These are phyloP conservation scores for Furcasterigmium sp. DNA, from an alignment of 2,329 filamentous ascomycete genomes.

Conservation along the genomic window DNA sequence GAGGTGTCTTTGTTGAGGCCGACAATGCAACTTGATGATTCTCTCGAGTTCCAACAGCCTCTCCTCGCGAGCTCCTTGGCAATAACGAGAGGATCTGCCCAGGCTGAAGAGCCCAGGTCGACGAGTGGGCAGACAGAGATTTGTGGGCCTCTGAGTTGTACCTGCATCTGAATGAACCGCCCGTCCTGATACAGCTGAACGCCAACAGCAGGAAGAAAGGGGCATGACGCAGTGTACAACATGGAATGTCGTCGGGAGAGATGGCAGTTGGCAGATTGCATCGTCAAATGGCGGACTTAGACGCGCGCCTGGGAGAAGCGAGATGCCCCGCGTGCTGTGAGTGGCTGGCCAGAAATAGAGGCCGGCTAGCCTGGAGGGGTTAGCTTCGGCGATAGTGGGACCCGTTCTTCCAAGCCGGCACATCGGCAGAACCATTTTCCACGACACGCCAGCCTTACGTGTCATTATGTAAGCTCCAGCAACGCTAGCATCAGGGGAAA, in stretches of 20 bases:
- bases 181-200: neutral
- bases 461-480: too few species aligned
- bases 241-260: neutral
- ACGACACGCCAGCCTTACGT: too few species aligned
- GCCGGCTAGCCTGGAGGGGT: constrained; percentile 3
- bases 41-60: too few species aligned
- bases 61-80: too few species aligned
- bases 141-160: neutral
- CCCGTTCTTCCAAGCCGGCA: too few species aligned
- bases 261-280: constrained; percentile 1
- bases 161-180: neutral
- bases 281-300: constrained; percentile 5
- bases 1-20: too few species aligned
- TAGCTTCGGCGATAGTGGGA: too few species aligned
- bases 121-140: neutral
- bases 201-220: neutral
- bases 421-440: too few species aligned
- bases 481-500: too few species aligned
- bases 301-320: constrained; percentile 10
- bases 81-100: neutral
- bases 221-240: neutral
- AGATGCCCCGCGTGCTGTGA: constrained; percentile 4
- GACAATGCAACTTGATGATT: too few species aligned
- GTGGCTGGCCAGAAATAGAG: constrained; percentile 9
- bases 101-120: neutral